Evolutionary conservation across 371 early-diverging fungal species (phyloP), one percentile per base, ranked within the genome.

Genomic region (Thermomucor indicae-seudaticae): DNA sequence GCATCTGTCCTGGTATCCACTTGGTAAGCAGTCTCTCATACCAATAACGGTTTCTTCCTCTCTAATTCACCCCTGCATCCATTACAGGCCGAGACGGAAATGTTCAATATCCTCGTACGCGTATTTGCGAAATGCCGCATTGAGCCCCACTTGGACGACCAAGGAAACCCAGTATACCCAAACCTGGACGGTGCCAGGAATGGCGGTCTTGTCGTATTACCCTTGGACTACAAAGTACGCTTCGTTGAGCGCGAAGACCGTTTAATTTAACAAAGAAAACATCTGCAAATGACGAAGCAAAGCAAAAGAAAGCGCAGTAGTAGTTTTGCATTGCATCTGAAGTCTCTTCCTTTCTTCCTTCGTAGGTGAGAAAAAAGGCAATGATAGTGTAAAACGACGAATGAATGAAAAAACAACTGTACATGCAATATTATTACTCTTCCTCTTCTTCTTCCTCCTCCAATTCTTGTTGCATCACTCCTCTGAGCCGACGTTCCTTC

Each of bases 401-500:
- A 39, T 10, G 16, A 27, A 35, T 4, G 28, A 17, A 52, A 44
- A 52, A 17, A 25, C 34, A 29, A 11, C 16, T 34, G n/a, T 12
- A 17, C 17, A 22, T 19, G 28, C 12, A 3, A 2, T 16, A 23
- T 20, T 16, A 6, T 55, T 55, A 46, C 42, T 55, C 50, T 47
- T 59, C 46, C 22, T 66, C 65, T 23, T 62, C 64, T 34, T 73
- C 69, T 43, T 49, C 51, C 30, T 53, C 44, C 20, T 55, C 51
- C 39, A 57, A 59, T 23, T 58, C 68, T 32, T 51, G 55, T 19
- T 44, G 45, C 22, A 57, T 58, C 32, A 53, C 53, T 46, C 71
- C 63, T 58, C 53, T 64, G 45, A 84, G 55, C 43, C 88, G 81
- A 53, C 78, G 75, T 53, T 84, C 83, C 59, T 79, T 83, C 75